phyloP scores from a whole-genome alignment of 2,329 filamentous ascomycete genomes.

The Xylariales sp. region DNA sequence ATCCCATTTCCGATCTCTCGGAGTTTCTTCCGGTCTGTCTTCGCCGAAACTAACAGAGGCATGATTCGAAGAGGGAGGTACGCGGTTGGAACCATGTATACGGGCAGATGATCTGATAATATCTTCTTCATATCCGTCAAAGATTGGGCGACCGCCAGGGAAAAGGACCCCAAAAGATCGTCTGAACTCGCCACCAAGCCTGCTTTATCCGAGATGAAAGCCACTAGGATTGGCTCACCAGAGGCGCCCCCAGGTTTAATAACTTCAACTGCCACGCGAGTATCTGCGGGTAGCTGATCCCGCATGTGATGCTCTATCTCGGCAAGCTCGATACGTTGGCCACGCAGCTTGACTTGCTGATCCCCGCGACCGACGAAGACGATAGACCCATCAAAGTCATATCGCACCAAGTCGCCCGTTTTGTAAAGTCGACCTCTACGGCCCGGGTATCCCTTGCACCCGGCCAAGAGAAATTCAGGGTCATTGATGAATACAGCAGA shows the following conservation, averaged over 20 bases:
- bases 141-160: conserved; percentile 19
- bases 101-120: conserved; percentile 28
- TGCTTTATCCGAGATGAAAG: conserved; percentile 31
- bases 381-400: conserved; percentile 47
- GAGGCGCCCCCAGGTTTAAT: conserved; percentile 36
- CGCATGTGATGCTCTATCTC: conserved; percentile 48
- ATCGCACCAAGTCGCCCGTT: conserved; percentile 55
- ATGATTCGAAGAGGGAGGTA: conserved; percentile 41
- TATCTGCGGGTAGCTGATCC: conserved; percentile 35
- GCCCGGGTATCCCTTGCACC: conserved; percentile 28
- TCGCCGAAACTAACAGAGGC: conserved; percentile 43
- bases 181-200: conserved; percentile 19
- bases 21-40: conserved; percentile 45
- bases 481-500: conserved; percentile 52
- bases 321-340: conserved; percentile 59
- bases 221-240: conserved; percentile 39
- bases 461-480: conserved; percentile 45
- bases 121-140: conserved; percentile 18
- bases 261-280: conserved; percentile 42
- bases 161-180: conserved; percentile 19
- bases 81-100: conserved; percentile 44
- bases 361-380: conserved; percentile 61
- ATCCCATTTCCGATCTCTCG: conserved; percentile 38
- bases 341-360: conserved; percentile 63
- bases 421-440: conserved; percentile 47